phyloP scores from a whole-genome alignment of 805 yeast genomes.

The Ogataea degrootiae region DNA sequence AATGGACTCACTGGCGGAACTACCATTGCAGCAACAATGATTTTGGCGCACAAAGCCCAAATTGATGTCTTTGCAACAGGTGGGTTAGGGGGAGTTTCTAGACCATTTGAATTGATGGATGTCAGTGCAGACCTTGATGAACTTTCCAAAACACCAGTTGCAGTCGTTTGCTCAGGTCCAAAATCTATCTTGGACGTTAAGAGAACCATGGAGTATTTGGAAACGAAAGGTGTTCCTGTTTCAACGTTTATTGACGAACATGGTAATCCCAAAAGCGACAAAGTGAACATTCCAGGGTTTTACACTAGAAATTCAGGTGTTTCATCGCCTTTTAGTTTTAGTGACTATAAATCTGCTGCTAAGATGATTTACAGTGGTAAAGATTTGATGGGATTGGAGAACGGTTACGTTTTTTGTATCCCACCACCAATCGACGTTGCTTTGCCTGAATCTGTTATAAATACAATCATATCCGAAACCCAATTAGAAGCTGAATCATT shows the following conservation, averaged over 20 bases:
- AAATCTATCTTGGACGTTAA: slow-evolving; percentile 78
- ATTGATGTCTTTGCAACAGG: slow-evolving; percentile 88
- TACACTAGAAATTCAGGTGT: slow-evolving; percentile 75
- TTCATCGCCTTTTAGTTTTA: slow-evolving; percentile 60
- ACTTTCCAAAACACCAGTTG: slow-evolving; percentile 73
- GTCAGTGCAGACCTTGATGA: slow-evolving; percentile 86
- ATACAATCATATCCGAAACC: slow-evolving; percentile 54
- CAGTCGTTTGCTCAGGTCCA: slow-evolving; percentile 92
- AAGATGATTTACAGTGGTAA: slow-evolving; percentile 45
- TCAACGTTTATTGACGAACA: slow-evolving; percentile 42
- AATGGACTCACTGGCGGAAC: slow-evolving; percentile 73
- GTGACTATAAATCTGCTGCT: slow-evolving; percentile 57
- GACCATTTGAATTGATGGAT: slow-evolving; percentile 73
- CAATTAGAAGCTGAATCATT: slow-evolving; percentile 45
- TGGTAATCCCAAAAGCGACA: slow-evolving; percentile 39
- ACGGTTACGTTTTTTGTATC: slow-evolving; percentile 76
- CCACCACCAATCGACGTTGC: slow-evolving; percentile 74
- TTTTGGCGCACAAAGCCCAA: slow-evolving; percentile 68
- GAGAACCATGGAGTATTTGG: slow-evolving; percentile 78
- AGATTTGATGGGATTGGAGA: slow-evolving; percentile 42
- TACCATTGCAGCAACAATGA: slow-evolving; percentile 86
- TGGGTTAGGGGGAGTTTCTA: slow-evolving; percentile 88
- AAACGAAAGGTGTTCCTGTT: slow-evolving; percentile 88
- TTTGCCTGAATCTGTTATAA: slow-evolving; percentile 48
- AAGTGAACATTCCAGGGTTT: slow-evolving; percentile 69